phyloP scores from a whole-genome alignment of 148 eudicot species.

The Rhododendron griersonianum region DNA sequence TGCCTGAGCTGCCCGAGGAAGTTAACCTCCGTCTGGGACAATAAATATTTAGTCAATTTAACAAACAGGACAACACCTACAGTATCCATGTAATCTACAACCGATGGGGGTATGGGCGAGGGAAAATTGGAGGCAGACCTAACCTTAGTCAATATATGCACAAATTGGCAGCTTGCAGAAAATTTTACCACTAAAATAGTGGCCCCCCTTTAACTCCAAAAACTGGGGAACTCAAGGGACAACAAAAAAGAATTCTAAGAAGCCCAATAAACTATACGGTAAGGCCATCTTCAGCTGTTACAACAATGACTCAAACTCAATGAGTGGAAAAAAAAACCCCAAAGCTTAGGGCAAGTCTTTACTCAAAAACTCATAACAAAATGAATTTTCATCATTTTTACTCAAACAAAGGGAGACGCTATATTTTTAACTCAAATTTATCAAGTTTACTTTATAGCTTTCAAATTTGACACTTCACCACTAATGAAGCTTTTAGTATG shows the following conservation, averaged over 20 bases:
- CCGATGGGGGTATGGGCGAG: not conserved
- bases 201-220: not conserved
- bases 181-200: not conserved
- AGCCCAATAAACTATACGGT: not conserved
- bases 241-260: not conserved
- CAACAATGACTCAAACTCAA: not conserved
- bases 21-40: slow-evolving; percentile 75
- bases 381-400: not conserved
- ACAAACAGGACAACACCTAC: not conserved
- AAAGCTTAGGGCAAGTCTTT: not conserved
- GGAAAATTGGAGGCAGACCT: not conserved
- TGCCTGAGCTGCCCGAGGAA: slow-evolving; percentile 94
- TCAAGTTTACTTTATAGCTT: not conserved
- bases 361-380: not conserved
- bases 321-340: not conserved
- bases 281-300: not conserved
- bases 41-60: not conserved
- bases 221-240: not conserved
- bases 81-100: not conserved
- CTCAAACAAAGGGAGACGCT: not conserved
- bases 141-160: not conserved
- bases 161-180: not conserved
- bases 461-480: not conserved
- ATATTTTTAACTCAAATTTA: not conserved
- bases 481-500: not conserved